Evolutionary conservation across 2,329 filamentous ascomycete genomes (phyloP), one percentile per base, ranked within the genome.

Genomic region (Talaromyces funiculosus): DNA sequence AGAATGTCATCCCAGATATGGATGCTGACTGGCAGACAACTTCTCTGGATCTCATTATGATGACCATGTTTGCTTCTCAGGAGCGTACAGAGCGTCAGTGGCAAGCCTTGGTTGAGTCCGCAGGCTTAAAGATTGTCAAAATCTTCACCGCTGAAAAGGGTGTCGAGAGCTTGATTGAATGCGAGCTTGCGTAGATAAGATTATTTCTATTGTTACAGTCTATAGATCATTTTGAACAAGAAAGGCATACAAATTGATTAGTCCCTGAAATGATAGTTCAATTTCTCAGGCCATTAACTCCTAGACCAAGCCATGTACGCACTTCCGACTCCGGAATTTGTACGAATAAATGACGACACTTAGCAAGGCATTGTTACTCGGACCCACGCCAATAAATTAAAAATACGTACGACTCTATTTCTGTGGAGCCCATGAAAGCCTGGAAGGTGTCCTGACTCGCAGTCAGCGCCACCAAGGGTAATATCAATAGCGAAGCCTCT

Each of bases 11-110:
- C 12, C 74, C 73, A 0, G 63, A 65, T 8, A 61, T 51, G 31
- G 64, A 64, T 3, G 73, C 75, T 0, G 62, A 70, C 26, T 78
- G 73, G 71, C 69, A 77, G 3, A 76, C 73, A 7, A 78, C 79
- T 18, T 59, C 47, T 12, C n/a, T 61, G 49, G 62, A 63, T 37
- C 10, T 63, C 12, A 56, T 59, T 22, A 61, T 63, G 61, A 63
- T 63, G 61, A 18, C 54, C 24, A 1, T 61, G 3, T 58, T 61
- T 24, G 59, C 54, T 7, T 61, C 61, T 9, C 53, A 61, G 45
- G 61, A 63, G 40, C 58, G 61, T 12, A 61, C 59, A 10, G 58
- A 40, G 31, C 35, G 26, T 2, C 59, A 63, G 53, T 63, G 61
- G 61, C 61, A 42, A 5, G 20, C 53, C 18, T 51, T 63, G 33